These are phyloP conservation scores for Penicillium flavigenum DNA, from an alignment of 495 filamentous ascomycete genomes.

Conservation along the genomic window DNA sequence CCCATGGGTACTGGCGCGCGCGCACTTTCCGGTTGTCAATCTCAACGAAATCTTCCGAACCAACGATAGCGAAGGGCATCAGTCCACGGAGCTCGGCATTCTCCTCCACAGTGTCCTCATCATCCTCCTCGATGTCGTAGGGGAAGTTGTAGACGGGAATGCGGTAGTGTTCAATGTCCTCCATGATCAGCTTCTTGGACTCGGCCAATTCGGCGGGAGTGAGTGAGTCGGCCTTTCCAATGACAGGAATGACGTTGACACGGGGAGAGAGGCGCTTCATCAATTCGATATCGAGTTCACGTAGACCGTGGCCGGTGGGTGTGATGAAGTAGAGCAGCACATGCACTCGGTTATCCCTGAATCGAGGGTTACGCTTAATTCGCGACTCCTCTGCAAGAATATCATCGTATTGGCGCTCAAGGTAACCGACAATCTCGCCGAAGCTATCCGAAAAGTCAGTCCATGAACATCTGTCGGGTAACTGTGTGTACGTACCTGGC, in stretches of 20 bases:
- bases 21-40: constrained; percentile 88
- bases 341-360: constrained; percentile 98
- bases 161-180: constrained; percentile 99
- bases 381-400: constrained; percentile 98
- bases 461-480: background rate
- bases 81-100: constrained; percentile 94
- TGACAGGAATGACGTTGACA: constrained; percentile 98
- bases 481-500: constrained; percentile 65
- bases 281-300: constrained; percentile 97
- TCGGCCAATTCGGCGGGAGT: constrained; percentile 96
- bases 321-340: constrained; percentile 99
- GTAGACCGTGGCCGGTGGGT: constrained; percentile 95
- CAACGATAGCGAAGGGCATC: constrained; percentile 99
- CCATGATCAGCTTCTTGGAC: constrained; percentile 99
- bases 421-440: constrained; percentile 92
- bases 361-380: constrained; percentile 99
- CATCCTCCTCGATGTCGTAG: constrained; percentile 98
- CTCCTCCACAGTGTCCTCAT: constrained; percentile 98
- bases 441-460: constrained; percentile 62
- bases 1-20: constrained; percentile 97
- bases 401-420: constrained; percentile 98
- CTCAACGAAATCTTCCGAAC: constrained; percentile 92
- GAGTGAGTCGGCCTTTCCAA: constrained; percentile 96
- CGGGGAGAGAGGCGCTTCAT: constrained; percentile 99
- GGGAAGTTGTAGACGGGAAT: constrained; percentile 99